Conservation (phyloP, 2,329 filamentous ascomycete genomes). For the Trichoderma breve region DNA sequence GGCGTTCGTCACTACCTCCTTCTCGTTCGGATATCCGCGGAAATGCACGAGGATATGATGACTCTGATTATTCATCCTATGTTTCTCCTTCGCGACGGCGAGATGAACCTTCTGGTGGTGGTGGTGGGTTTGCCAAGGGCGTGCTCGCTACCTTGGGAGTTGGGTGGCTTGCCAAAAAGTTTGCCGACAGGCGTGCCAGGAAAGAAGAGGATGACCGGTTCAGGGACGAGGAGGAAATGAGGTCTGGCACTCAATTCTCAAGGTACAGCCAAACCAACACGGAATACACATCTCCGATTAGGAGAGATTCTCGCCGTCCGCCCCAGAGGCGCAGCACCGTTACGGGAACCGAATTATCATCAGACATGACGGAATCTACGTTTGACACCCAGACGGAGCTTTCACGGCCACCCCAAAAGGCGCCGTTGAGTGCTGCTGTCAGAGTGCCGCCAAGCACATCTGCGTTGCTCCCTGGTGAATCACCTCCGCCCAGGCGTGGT, state of each 20-base stretch:
- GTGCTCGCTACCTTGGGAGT: slow-evolving; percentile 61
- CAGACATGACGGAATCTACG: slow-evolving; percentile 38
- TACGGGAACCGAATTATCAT: slow-evolving; percentile 32
- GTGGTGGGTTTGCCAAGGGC: slow-evolving; percentile 55
- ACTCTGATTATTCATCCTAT: slow-evolving; percentile 60
- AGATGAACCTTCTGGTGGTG: slow-evolving; percentile 45
- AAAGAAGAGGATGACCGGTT: slow-evolving; percentile 50
- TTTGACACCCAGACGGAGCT: slow-evolving; percentile 32
- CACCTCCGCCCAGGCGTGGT: slow-evolving; percentile 35
- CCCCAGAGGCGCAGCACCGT: slow-evolving; percentile 33
- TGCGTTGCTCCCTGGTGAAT: slow-evolving; percentile 27
- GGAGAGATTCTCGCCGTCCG: slow-evolving; percentile 35
- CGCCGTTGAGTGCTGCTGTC: slow-evolving; percentile 22
- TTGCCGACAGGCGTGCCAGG: slow-evolving; percentile 53
- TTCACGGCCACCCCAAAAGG: slow-evolving; percentile 27
- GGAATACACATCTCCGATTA: slow-evolving; percentile 53
- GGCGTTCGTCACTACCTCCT: slow-evolving; percentile 48
- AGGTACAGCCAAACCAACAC: slow-evolving; percentile 72
- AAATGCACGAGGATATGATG: slow-evolving; percentile 39
- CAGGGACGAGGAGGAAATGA: slow-evolving; percentile 51
- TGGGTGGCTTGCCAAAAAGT: slow-evolving; percentile 66
- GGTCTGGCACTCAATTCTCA: slow-evolving; percentile 60
- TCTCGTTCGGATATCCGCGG: slow-evolving; percentile 45
- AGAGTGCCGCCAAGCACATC: slow-evolving; percentile 24
- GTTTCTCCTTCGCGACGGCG: slow-evolving; percentile 60